Evolutionary conservation across 2,329 filamentous ascomycete genomes (phyloP).

Genomic region (Scedosporium minutisporum): DNA sequence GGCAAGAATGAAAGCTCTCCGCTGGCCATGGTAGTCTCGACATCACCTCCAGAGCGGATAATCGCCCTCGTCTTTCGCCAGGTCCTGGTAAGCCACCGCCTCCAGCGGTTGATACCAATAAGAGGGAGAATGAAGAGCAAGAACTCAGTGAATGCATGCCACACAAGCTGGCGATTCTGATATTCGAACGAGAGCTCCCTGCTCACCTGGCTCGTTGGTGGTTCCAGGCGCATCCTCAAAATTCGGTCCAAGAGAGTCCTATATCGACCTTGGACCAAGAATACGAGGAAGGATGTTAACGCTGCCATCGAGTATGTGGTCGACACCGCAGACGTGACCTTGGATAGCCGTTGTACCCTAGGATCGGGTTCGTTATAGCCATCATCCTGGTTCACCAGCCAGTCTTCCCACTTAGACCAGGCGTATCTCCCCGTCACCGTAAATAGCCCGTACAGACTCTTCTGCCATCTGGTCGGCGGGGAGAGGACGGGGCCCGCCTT

Average conservation of each 20-base stretch:
- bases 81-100: slow-evolving; percentile 75
- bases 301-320: slow-evolving; percentile 73
- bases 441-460: slow-evolving; percentile 70
- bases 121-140: slow-evolving; percentile 93
- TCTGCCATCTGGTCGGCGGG: slow-evolving; percentile 72
- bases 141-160: slow-evolving; percentile 99
- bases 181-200: slow-evolving; percentile 96
- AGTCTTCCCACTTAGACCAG: slow-evolving; percentile 88
- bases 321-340: slow-evolving; percentile 57
- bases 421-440: slow-evolving; percentile 83
- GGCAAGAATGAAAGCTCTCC: slow-evolving; percentile 81
- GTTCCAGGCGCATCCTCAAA: slow-evolving; percentile 73
- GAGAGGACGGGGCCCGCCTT: slow-evolving; percentile 50
- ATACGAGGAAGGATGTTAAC: slow-evolving; percentile 79
- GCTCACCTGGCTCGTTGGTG: slow-evolving; percentile 74
- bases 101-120: slow-evolving; percentile 90
- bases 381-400: slow-evolving; percentile 67
- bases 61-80: slow-evolving; percentile 72
- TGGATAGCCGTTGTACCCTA: slow-evolving; percentile 47
- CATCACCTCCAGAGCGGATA: slow-evolving; percentile 33
- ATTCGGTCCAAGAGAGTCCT: slow-evolving; percentile 81
- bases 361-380: slow-evolving; percentile 56
- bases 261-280: slow-evolving; percentile 84
- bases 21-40: slow-evolving; percentile 41
- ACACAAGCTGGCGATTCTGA: slow-evolving; percentile 91